Evolutionary conservation across 345 rosid genomes (phyloP), one percentile per base, ranked within the genome.

Genomic region (Combretum micranthum): DNA sequence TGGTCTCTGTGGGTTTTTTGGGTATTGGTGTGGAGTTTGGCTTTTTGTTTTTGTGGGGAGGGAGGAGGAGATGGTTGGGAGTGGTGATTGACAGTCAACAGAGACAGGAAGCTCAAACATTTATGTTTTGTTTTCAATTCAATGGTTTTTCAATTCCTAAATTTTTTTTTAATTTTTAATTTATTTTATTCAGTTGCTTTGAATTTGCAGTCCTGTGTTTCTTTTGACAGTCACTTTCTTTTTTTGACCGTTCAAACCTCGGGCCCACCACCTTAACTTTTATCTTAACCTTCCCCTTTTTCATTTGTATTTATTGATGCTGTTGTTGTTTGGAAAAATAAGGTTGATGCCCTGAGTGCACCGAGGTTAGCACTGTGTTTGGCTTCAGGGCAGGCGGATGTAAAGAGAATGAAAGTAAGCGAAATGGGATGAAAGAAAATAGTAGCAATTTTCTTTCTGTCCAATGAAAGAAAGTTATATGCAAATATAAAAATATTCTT

Each of bases 241-340:
- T 69, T 83, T 83, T 80, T 83, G 89, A 83, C 89, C 86, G 60
- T 76, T 83, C 89, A 80, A 76, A 68, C 76, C 52, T 17, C 20
- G 52, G 19, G 22, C 22, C 52, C 52, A 49, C 52, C 18, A 15
- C 52, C 13, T 22, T 17, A 13, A 8, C 19, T 21, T 21, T 45
- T 44, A 20, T 58, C 42, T 22, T 44, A 21, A 12, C 42, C 32
- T 17, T 51, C 52, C 42, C 32, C 14, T 51, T 44, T 15, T 49
- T 49, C 17, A 4, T 8, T 49, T 4, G 17, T 16, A 47, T 19
- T 22, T 42, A 57, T 43, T 19, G 19, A 15, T 46, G 22, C 39
- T 32, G 9, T 56, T 18, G 44, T 56, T 17, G 44, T 47, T 47
- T 47, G 17, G 50, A 8, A 47, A 14, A 4, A 6, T 16, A 47